Conservation (phyloP, 108 stramenopile species). For the Phaeodactylum tricornutum region DNA sequence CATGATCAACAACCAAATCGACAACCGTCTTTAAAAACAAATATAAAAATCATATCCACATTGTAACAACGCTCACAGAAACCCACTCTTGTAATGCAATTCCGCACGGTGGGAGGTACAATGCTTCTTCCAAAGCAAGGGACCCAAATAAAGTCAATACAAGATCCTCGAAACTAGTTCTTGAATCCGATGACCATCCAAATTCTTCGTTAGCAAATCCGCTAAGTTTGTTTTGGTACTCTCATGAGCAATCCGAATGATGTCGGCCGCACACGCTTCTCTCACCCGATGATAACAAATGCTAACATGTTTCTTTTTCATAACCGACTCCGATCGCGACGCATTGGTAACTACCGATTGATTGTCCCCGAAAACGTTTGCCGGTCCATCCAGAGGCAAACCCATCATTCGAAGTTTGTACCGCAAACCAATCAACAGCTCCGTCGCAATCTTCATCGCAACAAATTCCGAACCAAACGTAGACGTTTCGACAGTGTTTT, state of each 20-base stretch:
- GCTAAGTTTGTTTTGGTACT: slow-evolving; percentile 23
- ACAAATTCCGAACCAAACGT: slow-evolving; percentile 40
- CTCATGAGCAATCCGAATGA: slow-evolving; percentile 16
- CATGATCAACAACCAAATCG: too few species aligned
- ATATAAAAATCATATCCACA: too few species aligned
- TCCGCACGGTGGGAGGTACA: too few species aligned
- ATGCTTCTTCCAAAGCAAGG: too few species aligned
- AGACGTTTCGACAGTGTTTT: slow-evolving; percentile 37
- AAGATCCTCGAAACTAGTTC: too few species aligned
- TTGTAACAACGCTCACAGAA: too few species aligned
- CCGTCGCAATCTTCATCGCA: slow-evolving; percentile 23
- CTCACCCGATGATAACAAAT: slow-evolving; percentile 26
- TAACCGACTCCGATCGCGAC: slow-evolving; percentile 13
- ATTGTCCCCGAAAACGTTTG: slow-evolving; percentile 28
- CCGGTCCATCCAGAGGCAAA: slow-evolving; percentile 18
- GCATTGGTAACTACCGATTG: slow-evolving; percentile 24
- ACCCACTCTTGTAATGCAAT: too few species aligned
- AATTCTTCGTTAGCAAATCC: slow-evolving; percentile 41
- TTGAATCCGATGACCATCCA: too few species aligned
- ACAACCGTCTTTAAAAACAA: too few species aligned
- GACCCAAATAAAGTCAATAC: too few species aligned
- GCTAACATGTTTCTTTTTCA: slow-evolving; percentile 34
- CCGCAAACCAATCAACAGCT: slow-evolving; percentile 24
- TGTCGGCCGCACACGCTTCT: slow-evolving; percentile 27
- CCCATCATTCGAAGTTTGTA: slow-evolving; percentile 55